Conservation (phyloP, 208 protist genomes). For the Crithidia acanthocephali region DNA sequence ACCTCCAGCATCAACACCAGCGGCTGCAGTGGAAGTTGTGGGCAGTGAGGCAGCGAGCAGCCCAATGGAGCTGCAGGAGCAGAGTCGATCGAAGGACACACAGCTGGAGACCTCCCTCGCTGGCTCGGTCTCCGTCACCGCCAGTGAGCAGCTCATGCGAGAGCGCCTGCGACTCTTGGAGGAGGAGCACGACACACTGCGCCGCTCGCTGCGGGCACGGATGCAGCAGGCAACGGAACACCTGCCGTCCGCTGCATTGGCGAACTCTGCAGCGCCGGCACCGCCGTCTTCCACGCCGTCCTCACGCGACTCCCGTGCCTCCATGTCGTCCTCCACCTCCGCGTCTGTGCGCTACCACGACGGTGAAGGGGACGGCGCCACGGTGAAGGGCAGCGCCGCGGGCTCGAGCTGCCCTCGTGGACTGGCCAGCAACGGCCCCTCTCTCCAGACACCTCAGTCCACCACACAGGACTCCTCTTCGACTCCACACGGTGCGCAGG, state of each 20-base stretch:
- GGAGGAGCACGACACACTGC: conserved; percentile 1
- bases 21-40: not conserved
- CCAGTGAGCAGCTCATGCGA: conserved; percentile 14
- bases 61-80: not conserved
- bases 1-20: no score
- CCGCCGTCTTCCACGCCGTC: not conserved
- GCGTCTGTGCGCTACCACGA: not conserved
- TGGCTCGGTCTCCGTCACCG: not conserved
- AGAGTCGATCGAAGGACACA: not conserved
- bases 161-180: conserved; percentile 7
- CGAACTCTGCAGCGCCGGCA: not conserved
- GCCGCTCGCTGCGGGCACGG: not conserved
- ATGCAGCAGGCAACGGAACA: not conserved
- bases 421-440: not conserved
- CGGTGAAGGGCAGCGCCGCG: not conserved
- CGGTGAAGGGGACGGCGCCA: not conserved
- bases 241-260: not conserved
- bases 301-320: not conserved
- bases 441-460: not conserved
- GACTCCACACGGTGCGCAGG: not conserved
- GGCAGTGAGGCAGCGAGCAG: not conserved
- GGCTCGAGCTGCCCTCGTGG: not conserved
- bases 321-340: not conserved
- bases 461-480: not conserved
- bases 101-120: not conserved